A percentile compares a stretch with the other conserved stretches of the same genome.
Evolutionary conservation across 2,329 filamentous ascomycete genomes (phyloP).

Genomic region (Cladosporium sp.): DNA sequence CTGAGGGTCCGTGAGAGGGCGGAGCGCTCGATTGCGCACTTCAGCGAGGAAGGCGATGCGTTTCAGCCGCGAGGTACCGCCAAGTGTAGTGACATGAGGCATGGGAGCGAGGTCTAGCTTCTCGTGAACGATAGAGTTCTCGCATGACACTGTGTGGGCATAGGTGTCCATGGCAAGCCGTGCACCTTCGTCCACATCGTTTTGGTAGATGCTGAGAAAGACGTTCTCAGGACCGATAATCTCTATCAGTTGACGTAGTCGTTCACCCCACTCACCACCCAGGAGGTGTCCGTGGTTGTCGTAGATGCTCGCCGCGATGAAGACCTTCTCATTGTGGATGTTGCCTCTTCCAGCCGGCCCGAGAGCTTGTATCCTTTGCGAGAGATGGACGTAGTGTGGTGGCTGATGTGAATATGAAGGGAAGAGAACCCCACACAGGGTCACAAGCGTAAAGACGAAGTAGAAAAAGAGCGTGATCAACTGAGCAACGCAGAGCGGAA

Average conservation of each 20-base stretch:
- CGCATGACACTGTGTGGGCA: slow-evolving; percentile 41
- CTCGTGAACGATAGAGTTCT: slow-evolving; percentile 51
- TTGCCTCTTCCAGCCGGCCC: slow-evolving; percentile 42
- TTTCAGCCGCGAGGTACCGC: slow-evolving; percentile 58
- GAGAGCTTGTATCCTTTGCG: slow-evolving; percentile 27
- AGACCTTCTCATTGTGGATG: slow-evolving; percentile 58
- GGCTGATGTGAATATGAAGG: slow-evolving; percentile 53
- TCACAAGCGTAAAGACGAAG: slow-evolving; percentile 24
- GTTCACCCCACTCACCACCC: slow-evolving; percentile 57
- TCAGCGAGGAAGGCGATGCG: slow-evolving; percentile 68
- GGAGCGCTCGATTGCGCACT: slow-evolving; percentile 63
- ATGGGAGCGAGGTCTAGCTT: slow-evolving; percentile 53
- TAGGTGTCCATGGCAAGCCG: slow-evolving; percentile 50
- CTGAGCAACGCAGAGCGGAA: slow-evolving; percentile 14
- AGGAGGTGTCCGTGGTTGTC: slow-evolving; percentile 57
- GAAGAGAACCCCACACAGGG: slow-evolving; percentile 43
- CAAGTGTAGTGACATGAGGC: slow-evolving; percentile 55
- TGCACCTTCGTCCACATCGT: slow-evolving; percentile 56
- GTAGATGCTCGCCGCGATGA: slow-evolving; percentile 66
- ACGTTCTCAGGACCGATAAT: slow-evolving; percentile 62
- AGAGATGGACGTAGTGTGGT: slow-evolving; percentile 44
- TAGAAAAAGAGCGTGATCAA: slow-evolving; percentile 14
- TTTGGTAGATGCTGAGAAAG: slow-evolving; percentile 68
- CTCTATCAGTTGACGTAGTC: slow-evolving; percentile 56
- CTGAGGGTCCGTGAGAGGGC: slow-evolving; percentile 52